These are phyloP conservation scores for Colletotrichum aenigma DNA, from an alignment of 2,329 filamentous ascomycete species.

Conservation along the genomic window DNA sequence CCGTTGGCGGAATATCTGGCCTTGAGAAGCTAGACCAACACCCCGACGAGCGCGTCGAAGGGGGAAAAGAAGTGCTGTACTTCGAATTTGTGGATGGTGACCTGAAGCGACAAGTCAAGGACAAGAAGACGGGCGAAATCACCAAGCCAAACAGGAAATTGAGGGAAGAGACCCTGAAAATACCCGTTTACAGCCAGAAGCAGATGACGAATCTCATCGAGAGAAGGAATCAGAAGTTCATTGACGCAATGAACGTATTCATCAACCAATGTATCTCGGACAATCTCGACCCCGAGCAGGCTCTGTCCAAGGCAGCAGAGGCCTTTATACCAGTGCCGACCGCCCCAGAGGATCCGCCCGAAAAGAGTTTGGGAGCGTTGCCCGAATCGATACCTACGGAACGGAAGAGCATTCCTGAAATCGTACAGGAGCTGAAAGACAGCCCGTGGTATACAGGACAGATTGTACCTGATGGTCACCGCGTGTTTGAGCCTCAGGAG, in stretches of 20 bases:
- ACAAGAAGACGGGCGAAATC: slow-evolving; percentile 75
- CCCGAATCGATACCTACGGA: slow-evolving; percentile 80
- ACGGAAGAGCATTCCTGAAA: slow-evolving; percentile 80
- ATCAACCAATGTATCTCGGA: slow-evolving; percentile 74
- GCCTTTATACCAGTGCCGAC: slow-evolving; percentile 67
- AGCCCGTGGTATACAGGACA: slow-evolving; percentile 90
- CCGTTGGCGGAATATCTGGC: slow-evolving; percentile 61
- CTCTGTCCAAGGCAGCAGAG: slow-evolving; percentile 63
- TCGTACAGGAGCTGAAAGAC: slow-evolving; percentile 81
- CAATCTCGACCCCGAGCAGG: slow-evolving; percentile 68
- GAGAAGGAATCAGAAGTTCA: slow-evolving; percentile 86
- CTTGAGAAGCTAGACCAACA: slow-evolving; percentile 41
- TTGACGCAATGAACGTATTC: slow-evolving; percentile 76
- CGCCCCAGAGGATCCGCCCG: slow-evolving; percentile 38
- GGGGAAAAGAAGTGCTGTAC: slow-evolving; percentile 72
- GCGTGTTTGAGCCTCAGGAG: slow-evolving; percentile 86
- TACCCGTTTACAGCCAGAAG: slow-evolving; percentile 92
- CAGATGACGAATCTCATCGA: slow-evolving; percentile 90
- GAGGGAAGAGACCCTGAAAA: slow-evolving; percentile 80
- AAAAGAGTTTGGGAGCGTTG: slow-evolving; percentile 47
- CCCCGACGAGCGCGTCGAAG: slow-evolving; percentile 33
- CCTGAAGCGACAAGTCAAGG: slow-evolving; percentile 77
- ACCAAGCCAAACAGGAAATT: slow-evolving; percentile 71
- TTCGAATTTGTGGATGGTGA: slow-evolving; percentile 96
- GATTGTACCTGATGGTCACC: slow-evolving; percentile 90